Evolutionary conservation across 257 asterid species (phyloP).

Genomic region (Cinchona pubescens): DNA sequence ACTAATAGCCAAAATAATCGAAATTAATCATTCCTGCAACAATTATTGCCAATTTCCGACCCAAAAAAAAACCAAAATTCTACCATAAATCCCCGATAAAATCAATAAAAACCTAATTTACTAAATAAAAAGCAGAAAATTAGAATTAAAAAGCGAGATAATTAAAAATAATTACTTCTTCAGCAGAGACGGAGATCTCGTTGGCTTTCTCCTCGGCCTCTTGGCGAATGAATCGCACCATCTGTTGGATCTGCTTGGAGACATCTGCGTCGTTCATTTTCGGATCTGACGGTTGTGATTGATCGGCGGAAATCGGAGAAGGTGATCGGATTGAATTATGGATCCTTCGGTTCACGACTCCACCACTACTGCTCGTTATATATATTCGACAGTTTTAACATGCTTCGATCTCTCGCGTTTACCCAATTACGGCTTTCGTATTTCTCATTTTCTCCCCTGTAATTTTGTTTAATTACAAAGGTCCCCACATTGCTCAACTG

Average conservation of each 20-base stretch:
- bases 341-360: background rate
- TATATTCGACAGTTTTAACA: background rate
- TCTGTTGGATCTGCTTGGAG: slow-evolving; percentile 97
- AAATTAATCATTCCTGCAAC: slow-evolving; percentile 46
- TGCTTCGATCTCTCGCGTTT: background rate
- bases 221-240: slow-evolving; percentile 98
- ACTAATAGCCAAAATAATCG: background rate
- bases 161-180: slow-evolving; percentile 48
- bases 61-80: slow-evolving; percentile 8
- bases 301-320: background rate
- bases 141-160: background rate
- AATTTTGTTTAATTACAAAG: no score
- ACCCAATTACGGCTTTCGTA: background rate
- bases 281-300: slow-evolving; percentile 25
- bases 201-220: slow-evolving; percentile 98
- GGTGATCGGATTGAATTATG: background rate
- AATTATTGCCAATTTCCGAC: background rate
- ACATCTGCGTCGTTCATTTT: slow-evolving; percentile 94
- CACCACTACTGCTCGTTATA: background rate
- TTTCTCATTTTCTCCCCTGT: background rate
- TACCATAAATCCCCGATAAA: background rate
- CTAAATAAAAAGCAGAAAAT: background rate
- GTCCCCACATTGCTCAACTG: no score
- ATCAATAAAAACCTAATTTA: background rate
- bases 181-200: slow-evolving; percentile 94